A percentile compares a stretch with the other conserved stretches of the same genome.
phyloP scores from a whole-genome alignment of 306 rosid genomes.

The Delonix regia region DNA sequence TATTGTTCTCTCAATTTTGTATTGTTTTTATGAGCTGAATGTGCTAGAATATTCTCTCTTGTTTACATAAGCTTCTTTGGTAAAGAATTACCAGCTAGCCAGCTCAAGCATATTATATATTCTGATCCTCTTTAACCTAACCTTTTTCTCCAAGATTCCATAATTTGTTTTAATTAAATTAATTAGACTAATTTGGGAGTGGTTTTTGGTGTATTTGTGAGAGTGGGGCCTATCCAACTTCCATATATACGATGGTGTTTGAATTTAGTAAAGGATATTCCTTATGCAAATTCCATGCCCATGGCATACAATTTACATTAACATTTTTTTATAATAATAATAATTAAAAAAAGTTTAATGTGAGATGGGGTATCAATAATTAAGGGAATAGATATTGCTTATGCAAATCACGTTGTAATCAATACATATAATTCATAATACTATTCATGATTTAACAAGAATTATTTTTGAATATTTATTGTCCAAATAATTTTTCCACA shows the following conservation, averaged over 20 bases:
- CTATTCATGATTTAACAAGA: neutral
- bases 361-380: neutral
- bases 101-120: conserved; percentile 2
- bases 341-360: neutral
- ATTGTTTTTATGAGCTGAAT: conserved; percentile 27
- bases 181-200: conserved; percentile 9
- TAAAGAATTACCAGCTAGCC: conserved; percentile 1
- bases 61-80: conserved; percentile 51
- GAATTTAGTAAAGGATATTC: conserved; percentile 29
- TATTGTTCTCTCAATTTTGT: neutral
- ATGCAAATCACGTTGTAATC: neutral
- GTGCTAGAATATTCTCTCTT: conserved; percentile 58
- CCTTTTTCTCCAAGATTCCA: conserved; percentile 48
- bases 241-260: neutral
- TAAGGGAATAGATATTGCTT: neutral
- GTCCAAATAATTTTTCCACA: no score
- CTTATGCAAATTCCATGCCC: conserved; percentile 14
- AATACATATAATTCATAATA: no score
- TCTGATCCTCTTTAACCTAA: conserved; percentile 46
- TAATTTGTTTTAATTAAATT: neutral
- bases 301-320: neutral
- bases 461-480: neutral
- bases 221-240: conserved; percentile 31
- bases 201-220: conserved; percentile 34
- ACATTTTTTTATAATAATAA: no score